Conservation (phyloP, 2,329 filamentous ascomycete species). For the Colletotrichum australisinense region DNA sequence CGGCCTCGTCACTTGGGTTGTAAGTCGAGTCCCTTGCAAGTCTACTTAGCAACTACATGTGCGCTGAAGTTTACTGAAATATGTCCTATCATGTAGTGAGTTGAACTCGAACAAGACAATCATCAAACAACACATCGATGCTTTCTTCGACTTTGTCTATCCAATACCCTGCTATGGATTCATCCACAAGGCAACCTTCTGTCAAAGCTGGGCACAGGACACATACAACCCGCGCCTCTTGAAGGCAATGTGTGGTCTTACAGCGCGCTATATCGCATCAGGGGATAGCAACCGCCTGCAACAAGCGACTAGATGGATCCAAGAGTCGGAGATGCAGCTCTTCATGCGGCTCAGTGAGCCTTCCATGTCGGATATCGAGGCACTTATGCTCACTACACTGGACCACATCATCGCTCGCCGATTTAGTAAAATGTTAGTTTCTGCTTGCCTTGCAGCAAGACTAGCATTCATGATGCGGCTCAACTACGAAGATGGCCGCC, state of each 20-base stretch:
- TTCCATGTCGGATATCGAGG: slow-evolving; percentile 37
- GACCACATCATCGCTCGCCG: slow-evolving; percentile 38
- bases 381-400: slow-evolving; percentile 37
- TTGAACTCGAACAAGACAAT: slow-evolving; percentile 16
- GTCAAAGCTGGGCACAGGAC: slow-evolving; percentile 25
- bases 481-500: slow-evolving; percentile 37
- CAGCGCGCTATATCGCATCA: slow-evolving; percentile 18
- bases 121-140: slow-evolving; percentile 32
- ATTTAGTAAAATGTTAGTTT: slow-evolving; percentile 40
- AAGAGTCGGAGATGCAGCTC: slow-evolving; percentile 35
- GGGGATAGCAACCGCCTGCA: background rate
- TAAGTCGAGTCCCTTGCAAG: background rate
- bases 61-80: background rate
- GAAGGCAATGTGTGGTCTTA: slow-evolving; percentile 28
- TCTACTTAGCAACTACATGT: background rate
- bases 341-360: slow-evolving; percentile 33
- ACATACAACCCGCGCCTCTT: slow-evolving; percentile 23
- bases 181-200: slow-evolving; percentile 31
- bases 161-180: slow-evolving; percentile 33
- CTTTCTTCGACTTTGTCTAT: slow-evolving; percentile 30
- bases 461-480: slow-evolving; percentile 39
- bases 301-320: slow-evolving; percentile 40
- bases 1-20: slow-evolving; percentile 11
- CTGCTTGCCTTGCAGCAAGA: slow-evolving; percentile 31
- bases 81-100: background rate